Evolutionary conservation across 139 green algal species (phyloP).

Genomic region (Medakamo hakoo): DNA sequence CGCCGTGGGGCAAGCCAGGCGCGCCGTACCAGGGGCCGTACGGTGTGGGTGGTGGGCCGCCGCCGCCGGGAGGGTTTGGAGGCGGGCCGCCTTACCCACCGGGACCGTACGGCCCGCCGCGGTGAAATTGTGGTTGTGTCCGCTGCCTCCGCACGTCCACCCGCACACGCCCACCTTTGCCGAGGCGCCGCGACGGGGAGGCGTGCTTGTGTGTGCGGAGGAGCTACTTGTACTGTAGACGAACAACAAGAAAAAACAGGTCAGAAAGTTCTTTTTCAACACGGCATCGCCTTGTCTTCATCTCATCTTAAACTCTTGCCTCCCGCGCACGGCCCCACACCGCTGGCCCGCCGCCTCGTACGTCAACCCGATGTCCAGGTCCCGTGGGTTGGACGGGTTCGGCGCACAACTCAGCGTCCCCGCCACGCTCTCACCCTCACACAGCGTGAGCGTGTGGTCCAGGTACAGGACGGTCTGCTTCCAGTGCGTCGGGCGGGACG

Average conservation of each 20-base stretch:
- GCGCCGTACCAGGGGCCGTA: not conserved
- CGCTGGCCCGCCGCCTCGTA: not conserved
- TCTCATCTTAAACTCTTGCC: not conserved
- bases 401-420: slow-evolving; percentile 44
- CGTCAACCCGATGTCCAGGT: slow-evolving; percentile 55
- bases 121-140: too few species aligned
- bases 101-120: too few species aligned
- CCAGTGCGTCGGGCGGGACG: slow-evolving; percentile 44
- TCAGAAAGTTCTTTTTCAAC: not conserved
- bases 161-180: too few species aligned
- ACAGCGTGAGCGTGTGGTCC: slow-evolving; percentile 56
- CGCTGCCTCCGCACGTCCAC: too few species aligned
- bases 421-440: slow-evolving; percentile 25
- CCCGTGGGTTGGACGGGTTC: slow-evolving; percentile 66
- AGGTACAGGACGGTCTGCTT: slow-evolving; percentile 95
- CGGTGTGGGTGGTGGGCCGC: not conserved
- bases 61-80: too few species aligned
- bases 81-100: too few species aligned
- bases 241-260: not conserved
- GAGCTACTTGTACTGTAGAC: too few species aligned
- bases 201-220: too few species aligned
- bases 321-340: not conserved
- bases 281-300: not conserved
- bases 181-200: too few species aligned
- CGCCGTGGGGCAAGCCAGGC: not conserved